A percentile compares a stretch with the other conserved stretches of the same genome.
These are phyloP conservation scores for Pyrus pyrifolia DNA, from an alignment of 306 rosid genomes.

Conservation along the genomic window DNA sequence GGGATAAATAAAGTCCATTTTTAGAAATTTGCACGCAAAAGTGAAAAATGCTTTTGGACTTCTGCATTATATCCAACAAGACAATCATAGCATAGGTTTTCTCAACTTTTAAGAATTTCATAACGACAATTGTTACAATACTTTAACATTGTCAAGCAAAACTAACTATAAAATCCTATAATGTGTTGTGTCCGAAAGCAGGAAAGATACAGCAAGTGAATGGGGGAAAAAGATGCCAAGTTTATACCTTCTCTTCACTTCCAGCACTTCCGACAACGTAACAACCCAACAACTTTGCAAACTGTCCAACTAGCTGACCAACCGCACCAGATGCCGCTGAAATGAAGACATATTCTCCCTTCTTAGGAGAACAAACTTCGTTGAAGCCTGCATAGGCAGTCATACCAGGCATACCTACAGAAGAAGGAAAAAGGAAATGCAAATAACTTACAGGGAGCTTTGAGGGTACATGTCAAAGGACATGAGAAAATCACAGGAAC, in stretches of 20 bases:
- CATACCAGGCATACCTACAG: constrained; percentile 29
- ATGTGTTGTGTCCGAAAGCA: not conserved
- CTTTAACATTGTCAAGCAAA: not conserved
- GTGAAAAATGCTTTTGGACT: not conserved
- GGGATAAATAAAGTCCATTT: not conserved
- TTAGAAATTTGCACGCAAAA: not conserved
- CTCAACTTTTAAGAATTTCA: not conserved
- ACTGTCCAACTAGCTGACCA: constrained; percentile 37
- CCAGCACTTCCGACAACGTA: constrained; percentile 37
- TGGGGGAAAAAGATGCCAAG: not conserved
- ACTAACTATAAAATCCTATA: not conserved
- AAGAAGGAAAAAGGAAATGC: not conserved
- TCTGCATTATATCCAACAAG: not conserved
- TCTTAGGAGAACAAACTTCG: constrained; percentile 24
- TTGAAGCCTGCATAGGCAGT: constrained; percentile 26
- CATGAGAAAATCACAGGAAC: not conserved
- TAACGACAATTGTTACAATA: not conserved
- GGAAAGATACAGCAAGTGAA: not conserved
- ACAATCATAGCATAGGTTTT: not conserved
- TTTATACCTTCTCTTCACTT: constrained; percentile 20
- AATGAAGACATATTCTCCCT: constrained; percentile 26
- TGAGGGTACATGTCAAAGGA: not conserved
- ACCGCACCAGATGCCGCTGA: constrained; percentile 33
- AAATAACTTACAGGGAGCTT: not conserved
- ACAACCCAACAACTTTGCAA: constrained; percentile 25